Base-by-base conservation (phyloP, 2,329 filamentous ascomycete genomes). In the Trichoderma breve region DNA sequence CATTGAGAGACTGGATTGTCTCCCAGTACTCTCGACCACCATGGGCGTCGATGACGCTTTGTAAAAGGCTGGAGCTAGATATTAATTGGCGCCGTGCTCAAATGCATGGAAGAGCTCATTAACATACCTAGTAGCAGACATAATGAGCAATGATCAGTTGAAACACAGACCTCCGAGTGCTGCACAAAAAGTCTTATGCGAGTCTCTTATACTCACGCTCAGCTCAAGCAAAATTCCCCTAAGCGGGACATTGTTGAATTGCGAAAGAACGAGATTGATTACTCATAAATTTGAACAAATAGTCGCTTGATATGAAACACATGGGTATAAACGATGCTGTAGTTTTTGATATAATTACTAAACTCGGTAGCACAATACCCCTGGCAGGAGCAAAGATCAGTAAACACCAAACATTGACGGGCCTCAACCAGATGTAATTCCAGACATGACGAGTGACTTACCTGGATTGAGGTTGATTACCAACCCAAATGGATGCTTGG, bases 11-110 rank as follows among this genome's bases (percentile, higher is more conserved):
- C 3, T 32, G 18, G 24, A 68, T 18, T 11, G 65, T 60, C n/a
- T 68, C 26, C 65, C 53, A 68, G 34, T 68, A 60, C 28, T 68
- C 34, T 14, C 12, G 65, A 9, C 65, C 53, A 8, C 65, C 53
- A 26, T 60, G 51, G 28, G 53, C 65, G 18, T 68, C 34, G 15
- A 68, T 11, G n/a, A 60, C 65, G 26, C 65, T 68, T 36, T 68
- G 53, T 12, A 68, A 28, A 14, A 68, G 53, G 21, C 26, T 4
- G 24, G 30, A 4, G 12, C 53, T 68, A 4, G 28, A 34, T 8
- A 11, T 7, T 24, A 0, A 11, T 68, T 47, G 60, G 36, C 7
- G 0, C 12, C 15, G 7, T n/a, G 4, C 18, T 8, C 3, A 51
- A 18, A 9, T 3, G 5, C 4, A 18, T 6, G n/a, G 5, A 21